These are phyloP conservation scores for Macaranga tanarius DNA, from an alignment of 441 rosid species.

Conservation along the genomic window DNA sequence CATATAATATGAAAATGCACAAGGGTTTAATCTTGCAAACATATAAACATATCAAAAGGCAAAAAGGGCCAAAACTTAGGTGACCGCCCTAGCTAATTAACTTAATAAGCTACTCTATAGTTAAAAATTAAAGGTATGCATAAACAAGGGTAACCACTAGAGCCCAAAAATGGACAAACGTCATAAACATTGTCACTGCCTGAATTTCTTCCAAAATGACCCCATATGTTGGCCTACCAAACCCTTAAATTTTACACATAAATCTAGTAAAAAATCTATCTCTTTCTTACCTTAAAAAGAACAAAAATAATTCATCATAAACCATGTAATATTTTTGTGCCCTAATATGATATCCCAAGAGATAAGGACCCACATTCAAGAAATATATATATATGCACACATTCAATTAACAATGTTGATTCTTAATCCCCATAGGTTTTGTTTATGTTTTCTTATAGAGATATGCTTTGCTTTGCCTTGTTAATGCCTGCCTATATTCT, in stretches of 20 bases:
- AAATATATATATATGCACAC: no score
- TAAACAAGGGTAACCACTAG: background rate
- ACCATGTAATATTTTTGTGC: background rate
- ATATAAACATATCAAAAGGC: background rate
- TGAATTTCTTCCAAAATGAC: background rate
- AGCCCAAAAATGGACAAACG: background rate
- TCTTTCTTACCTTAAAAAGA: background rate
- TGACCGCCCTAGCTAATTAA: background rate
- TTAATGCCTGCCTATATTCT: conserved; percentile 30
- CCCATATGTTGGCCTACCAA: conserved; percentile 23
- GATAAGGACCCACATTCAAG: conserved; percentile 3
- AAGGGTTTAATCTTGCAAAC: background rate
- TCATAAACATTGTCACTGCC: background rate
- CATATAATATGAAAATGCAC: background rate
- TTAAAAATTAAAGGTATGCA: background rate
- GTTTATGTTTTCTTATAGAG: conserved; percentile 13
- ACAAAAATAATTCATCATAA: background rate
- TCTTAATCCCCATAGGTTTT: background rate
- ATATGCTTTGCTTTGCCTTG: conserved; percentile 28
- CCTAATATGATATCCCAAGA: background rate
- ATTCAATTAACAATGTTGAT: no score
- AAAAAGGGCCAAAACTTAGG: conserved; percentile 3
- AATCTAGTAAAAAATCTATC: conserved; percentile 8
- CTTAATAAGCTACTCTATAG: background rate
- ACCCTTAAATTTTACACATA: background rate